Evolutionary conservation across 2,329 filamentous ascomycete species (phyloP), one percentile per base, ranked within the genome.

Genomic region (Clarireedia sp.): DNA sequence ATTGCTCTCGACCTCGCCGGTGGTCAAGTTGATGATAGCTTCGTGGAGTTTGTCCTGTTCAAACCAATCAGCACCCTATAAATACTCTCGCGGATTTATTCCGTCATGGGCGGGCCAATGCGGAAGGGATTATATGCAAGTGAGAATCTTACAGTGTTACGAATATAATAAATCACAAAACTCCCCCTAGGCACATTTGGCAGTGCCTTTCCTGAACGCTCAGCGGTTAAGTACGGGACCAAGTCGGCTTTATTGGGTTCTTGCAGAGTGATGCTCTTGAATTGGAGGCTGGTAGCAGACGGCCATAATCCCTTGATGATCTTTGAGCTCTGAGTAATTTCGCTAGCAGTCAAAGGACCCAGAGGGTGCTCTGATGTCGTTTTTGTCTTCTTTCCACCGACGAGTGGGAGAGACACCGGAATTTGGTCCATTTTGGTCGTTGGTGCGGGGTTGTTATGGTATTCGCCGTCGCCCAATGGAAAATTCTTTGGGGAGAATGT

Each of bases 231-330:
- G 63, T 77, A 82, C 2, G 73, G 74, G 21, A 77, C 62, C 8
- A 80, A 72, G 43, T 79, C 72, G 4, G 69, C 65, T 69, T 83
- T 83, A 7, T 74, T 70, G 5, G 80, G 79, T 63, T 83, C 80
- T 43, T 75, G 70, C n/a, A 83, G 69, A n/a, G 76, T 85, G 24
- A 86, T 73, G 44, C 73, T 72, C 67, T 85, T 86, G 74, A 83
- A 86, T 51, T 83, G 78, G 44, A 85, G 66, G 29, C 78, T 73
- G 2, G 76, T 78, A 23, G 74, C 73, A 12, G 71, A 69, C 0
- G 81, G 82, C 78, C 82, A 85, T 54, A 75, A 71, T 47, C 69
- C 67, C 56, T 70, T 75, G 59, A 86, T 71, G 33, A 83, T 69
- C 1, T 68, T 62, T 6, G 77, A 72, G 26, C 75, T 75, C 45